These are phyloP conservation scores for Epichloe bromicola DNA, from an alignment of 2,329 filamentous ascomycete species.

Conservation along the genomic window DNA sequence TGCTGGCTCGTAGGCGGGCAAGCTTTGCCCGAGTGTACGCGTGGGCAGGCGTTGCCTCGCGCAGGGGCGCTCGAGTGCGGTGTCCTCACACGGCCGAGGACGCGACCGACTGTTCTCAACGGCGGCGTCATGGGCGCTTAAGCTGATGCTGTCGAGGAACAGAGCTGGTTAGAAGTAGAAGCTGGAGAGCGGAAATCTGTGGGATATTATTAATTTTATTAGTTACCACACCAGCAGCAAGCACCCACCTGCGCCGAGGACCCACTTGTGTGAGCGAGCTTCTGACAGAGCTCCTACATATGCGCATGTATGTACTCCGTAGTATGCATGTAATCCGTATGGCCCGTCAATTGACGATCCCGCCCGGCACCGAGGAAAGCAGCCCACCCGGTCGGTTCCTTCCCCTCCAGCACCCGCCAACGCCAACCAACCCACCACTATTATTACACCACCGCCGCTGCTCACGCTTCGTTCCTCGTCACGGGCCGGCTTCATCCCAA, in stretches of 20 bases:
- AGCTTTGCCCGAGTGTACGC: background rate
- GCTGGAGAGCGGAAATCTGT: background rate
- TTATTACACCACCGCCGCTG: too few species aligned
- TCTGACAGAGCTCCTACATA: too few species aligned
- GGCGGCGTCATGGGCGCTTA: background rate
- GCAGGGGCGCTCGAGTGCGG: background rate
- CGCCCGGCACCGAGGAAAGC: too few species aligned
- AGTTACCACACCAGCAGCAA: background rate
- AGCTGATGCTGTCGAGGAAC: background rate
- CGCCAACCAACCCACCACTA: too few species aligned
- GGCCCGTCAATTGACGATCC: too few species aligned
- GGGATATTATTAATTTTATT: too few species aligned
- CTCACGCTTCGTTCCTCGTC: background rate
- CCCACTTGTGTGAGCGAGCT: too few species aligned
- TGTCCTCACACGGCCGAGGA: background rate
- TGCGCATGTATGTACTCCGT: too few species aligned
- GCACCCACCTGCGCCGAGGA: background rate
- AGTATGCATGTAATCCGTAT: too few species aligned
- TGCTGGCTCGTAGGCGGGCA: background rate
- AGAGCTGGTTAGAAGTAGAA: background rate
- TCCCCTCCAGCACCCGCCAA: too few species aligned
- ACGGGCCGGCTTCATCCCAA: background rate
- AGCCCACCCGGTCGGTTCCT: too few species aligned
- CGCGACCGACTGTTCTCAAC: background rate
- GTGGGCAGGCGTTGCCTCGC: background rate